phyloP scores from a whole-genome alignment of 78 protist genomes.

The Isochrysis galbana region DNA sequence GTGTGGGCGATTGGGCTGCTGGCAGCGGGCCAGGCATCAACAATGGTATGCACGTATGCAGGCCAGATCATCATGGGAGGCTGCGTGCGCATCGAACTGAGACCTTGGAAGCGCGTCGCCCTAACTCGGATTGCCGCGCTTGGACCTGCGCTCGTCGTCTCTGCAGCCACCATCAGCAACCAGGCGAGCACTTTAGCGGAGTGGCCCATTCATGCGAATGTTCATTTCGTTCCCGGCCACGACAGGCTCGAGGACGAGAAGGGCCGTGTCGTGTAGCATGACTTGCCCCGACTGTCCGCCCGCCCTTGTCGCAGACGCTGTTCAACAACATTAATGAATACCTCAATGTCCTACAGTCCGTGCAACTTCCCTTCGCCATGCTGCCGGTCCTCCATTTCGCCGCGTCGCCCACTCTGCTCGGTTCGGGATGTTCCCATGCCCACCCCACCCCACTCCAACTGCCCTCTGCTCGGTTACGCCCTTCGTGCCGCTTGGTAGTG shows the following conservation, averaged over 20 bases:
- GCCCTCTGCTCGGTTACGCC: too few species aligned
- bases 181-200: too few species aligned
- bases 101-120: slow-evolving; percentile 70
- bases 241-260: too few species aligned
- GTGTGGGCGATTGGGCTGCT: slow-evolving; percentile 64
- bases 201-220: too few species aligned
- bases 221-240: too few species aligned
- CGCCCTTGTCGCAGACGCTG: not conserved
- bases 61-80: slow-evolving; percentile 81
- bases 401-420: not conserved
- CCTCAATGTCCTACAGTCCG: slow-evolving; percentile 12
- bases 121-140: slow-evolving; percentile 75
- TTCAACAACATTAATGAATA: not conserved
- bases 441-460: too few species aligned
- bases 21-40: slow-evolving; percentile 78
- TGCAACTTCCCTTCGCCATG: slow-evolving; percentile 11
- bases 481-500: too few species aligned
- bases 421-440: too few species aligned
- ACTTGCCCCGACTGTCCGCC: not conserved
- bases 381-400: not conserved
- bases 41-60: slow-evolving; percentile 82
- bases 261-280: too few species aligned
- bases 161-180: not conserved
- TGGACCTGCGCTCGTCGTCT: slow-evolving; percentile 44
- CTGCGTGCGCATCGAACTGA: slow-evolving; percentile 39